Base-by-base conservation (phyloP, 129 eudicot genomes). In the Lonicera japonica region DNA sequence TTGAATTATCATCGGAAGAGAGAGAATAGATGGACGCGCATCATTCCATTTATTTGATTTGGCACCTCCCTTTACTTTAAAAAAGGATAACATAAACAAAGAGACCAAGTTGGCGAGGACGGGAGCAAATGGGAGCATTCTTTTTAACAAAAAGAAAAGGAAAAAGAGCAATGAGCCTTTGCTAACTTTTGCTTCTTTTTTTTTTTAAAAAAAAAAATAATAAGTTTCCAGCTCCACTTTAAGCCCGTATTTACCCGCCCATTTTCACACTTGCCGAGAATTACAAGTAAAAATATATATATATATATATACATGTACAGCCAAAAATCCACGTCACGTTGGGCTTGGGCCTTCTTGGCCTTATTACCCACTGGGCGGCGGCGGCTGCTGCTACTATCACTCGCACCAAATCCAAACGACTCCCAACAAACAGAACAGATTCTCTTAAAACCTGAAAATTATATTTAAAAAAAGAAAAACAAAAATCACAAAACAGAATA, bases 91-190 rank as follows among this genome's bases (percentile, higher is more conserved):
- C 50, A 43, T 43, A 2, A 43, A 43, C 18, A 50, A 43, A 43
- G 21, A 50, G 55, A 14, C 55, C 6, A 45, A 15, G 51, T 45
- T 16, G 21, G 55, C 55, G 55, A 20, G 21, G 2, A n/a, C n/a
- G n/a, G 21, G 55, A 50, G 55, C 55, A 50, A 50, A 50, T 50
- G 55, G 55, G 55, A 50, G 55, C n/a, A 50, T 50, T 16, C 55
- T 50, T 50, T 50, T 50, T 50, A 8, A 50, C 54, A 50, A 50
- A 50, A 50, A 6, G 21, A n/a, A 4, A 45, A 45, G 21, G n/a
- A 20, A 17, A 17, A 50, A 50, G 16, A 50, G 55, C 55, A 50
- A 14, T n/a, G 21, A 50, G 55, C 55, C 55, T 50, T 50, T 50
- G 55, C 55, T 50, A 50, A 14, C 14, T n/a, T 5, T 50, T 3